These are phyloP conservation scores for Tolypocladium sp. DNA, from an alignment of 2,329 filamentous ascomycete species.

Conservation along the genomic window DNA sequence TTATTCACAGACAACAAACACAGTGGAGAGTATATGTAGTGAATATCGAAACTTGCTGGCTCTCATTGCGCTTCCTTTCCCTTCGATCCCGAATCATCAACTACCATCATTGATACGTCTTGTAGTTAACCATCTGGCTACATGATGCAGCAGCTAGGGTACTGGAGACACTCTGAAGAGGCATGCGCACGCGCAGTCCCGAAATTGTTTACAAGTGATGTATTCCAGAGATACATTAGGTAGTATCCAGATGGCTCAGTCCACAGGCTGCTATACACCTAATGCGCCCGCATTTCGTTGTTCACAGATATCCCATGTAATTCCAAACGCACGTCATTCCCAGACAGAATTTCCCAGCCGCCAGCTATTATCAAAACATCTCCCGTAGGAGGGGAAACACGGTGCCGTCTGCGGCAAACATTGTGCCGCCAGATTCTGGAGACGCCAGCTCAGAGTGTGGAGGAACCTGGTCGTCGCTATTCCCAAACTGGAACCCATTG, in stretches of 20 bases:
- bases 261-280: neutral
- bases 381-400: constrained; percentile 27
- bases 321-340: neutral
- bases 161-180: too few species aligned
- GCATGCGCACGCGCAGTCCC: neutral
- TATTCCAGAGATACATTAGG: neutral
- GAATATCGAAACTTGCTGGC: neutral
- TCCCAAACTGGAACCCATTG: constrained; percentile 21
- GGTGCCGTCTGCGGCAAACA: constrained; percentile 19
- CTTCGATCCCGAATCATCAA: neutral
- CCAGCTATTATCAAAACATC: constrained; percentile 19
- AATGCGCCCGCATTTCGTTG: neutral
- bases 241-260: neutral
- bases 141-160: too few species aligned
- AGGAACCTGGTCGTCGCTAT: constrained; percentile 13
- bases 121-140: too few species aligned
- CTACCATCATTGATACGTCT: too few species aligned
- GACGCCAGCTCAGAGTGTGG: constrained; percentile 13
- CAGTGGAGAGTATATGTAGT: neutral
- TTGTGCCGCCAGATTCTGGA: constrained; percentile 9
- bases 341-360: neutral
- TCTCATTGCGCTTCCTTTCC: neutral
- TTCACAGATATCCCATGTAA: too few species aligned
- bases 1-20: neutral
- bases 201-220: neutral